phyloP scores from a whole-genome alignment of 164 flowering plant genomes.

The Saururus chinensis region DNA sequence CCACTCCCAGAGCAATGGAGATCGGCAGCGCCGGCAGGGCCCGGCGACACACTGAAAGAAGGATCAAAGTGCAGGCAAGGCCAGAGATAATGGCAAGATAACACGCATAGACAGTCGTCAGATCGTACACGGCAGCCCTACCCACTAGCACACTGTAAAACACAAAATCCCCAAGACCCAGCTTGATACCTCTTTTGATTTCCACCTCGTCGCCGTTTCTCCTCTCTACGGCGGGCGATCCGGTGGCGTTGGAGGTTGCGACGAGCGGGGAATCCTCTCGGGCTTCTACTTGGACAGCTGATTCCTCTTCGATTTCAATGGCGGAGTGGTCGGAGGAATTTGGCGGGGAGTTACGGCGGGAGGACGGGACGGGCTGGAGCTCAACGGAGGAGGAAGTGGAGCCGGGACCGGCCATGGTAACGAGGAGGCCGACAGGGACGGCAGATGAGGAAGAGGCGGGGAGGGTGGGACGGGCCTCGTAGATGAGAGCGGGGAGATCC shows the following conservation, averaged over 20 bases:
- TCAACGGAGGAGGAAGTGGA: conserved; percentile 32
- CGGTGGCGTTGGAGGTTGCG: conserved; percentile 1
- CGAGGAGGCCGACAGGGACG: conserved; percentile 30
- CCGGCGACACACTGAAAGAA: conserved; percentile 59
- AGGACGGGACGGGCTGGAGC: conserved; percentile 33
- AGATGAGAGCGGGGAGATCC: conserved; percentile 79
- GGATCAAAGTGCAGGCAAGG: conserved; percentile 80
- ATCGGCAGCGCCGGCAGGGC: conserved; percentile 96
- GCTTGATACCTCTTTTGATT: conserved; percentile 51
- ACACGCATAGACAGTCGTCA: conserved; percentile 95
- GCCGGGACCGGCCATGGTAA: conserved; percentile 31
- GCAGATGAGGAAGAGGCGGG: conserved; percentile 4
- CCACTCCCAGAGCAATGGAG: conserved; percentile 65
- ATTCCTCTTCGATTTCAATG: conserved; percentile 18
- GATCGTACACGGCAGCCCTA: conserved; percentile 97
- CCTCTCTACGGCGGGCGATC: not conserved
- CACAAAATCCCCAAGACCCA: conserved; percentile 91
- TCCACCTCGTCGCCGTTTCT: not conserved
- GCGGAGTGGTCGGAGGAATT: conserved; percentile 13
- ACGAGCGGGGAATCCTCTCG: conserved; percentile 48
- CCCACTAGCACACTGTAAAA: conserved; percentile 95
- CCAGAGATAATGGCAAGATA: conserved; percentile 93
- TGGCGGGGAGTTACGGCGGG: conserved; percentile 2
- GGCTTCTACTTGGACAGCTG: not conserved
- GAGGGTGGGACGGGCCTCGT: conserved; percentile 69